Evolutionary conservation across 2,329 filamentous ascomycete species (phyloP), one percentile per base, ranked within the genome.

Genomic region (Onygenales sp.): DNA sequence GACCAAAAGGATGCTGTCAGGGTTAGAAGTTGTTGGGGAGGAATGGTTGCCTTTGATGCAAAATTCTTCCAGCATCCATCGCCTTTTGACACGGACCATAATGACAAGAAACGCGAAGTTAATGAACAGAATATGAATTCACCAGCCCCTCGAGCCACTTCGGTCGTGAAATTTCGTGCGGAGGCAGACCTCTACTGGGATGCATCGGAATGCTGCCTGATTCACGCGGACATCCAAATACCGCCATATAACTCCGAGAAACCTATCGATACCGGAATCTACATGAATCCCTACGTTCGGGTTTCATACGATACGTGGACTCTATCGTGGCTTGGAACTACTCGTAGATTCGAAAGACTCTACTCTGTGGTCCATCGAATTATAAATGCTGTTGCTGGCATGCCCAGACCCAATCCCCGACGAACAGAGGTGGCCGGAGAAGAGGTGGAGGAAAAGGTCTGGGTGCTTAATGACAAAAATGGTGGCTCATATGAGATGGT

Each of bases 21-120:
- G 7, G 86, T 89, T 1, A 80, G 78, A 60, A 84, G 83, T 58
- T 90, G 87, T 68, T 90, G 86, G 87, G 84, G 85, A 51, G 87
- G 87, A 21, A 88, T 89, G 80, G 83, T 75, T 27, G 73, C 74
- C 13, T 76, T 76, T 56, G 73, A 76, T 57, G 73, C 73, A 8
- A 65, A 61, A 37, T 74, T 70, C 49, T 74, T 76, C 59, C 74
- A 76, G 17, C 42, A 32, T 9, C 33, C 39, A 17, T 34, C 13
- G 27, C 7, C 33, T 10, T 5, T 37, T 14, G 48, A 44, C 27
- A 31, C 13, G 31, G 32, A 14, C n/a, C 39, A 52, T 2, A 9
- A n/a, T 13, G 32, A 39, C 27, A 11, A 44, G 34, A 43, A 54
- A 55, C 33, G 58, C 52, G 27, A 46, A 52, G 50, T 14, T 14